Evolutionary conservation across 768 basidiomycete genomes (phyloP), one percentile per base, ranked within the genome.

Genomic region (Rickenella mellea): DNA sequence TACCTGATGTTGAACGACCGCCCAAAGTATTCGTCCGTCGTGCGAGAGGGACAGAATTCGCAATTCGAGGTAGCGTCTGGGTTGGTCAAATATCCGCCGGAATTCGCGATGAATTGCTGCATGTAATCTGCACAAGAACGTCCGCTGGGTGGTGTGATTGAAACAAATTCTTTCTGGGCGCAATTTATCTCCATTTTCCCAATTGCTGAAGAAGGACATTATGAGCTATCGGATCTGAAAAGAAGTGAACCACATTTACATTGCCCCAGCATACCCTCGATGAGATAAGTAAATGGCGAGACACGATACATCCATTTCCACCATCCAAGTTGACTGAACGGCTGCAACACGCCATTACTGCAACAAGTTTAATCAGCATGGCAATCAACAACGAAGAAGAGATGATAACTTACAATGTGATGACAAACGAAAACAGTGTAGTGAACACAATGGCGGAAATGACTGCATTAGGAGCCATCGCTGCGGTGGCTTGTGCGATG

Each of bases 1-100:
- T 80, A 86, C 35, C 56, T 66, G 25, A 85, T 80, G 49, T 78
- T 80, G 60, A 87, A 82, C 46, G 51, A 62, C 8, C 49, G 46
- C 3, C 50, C 60, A 40, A 84, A 59, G 64, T 74, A 84, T 29
- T 68, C 55, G 54, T 87, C 79, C 0, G 81, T 76, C 0, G 68
- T 69, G n/a, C 64, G 55, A 27, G 67, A 64, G 3, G 75, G 58
- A 52, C 87, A 90, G 60, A 71, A 75, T 26, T 58, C 47, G 55
- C 78, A 79, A 14, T 48, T 49, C 4, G 52, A 52, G 2, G 60
- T 60, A 1, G 63, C 66, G 20, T 53, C 40, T 0, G 67, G 58
- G 44, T 74, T 63, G 21, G 58, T 31, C n/a, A 78, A 30, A 51
- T 75, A 75, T 2, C 77, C 76, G 1, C 74, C 69, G 12, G 60